Evolutionary conservation across 1,284 basidiomycete genomes (phyloP), one percentile per base, ranked within the genome.

Genomic region (Wallemia ichthyophaga): DNA sequence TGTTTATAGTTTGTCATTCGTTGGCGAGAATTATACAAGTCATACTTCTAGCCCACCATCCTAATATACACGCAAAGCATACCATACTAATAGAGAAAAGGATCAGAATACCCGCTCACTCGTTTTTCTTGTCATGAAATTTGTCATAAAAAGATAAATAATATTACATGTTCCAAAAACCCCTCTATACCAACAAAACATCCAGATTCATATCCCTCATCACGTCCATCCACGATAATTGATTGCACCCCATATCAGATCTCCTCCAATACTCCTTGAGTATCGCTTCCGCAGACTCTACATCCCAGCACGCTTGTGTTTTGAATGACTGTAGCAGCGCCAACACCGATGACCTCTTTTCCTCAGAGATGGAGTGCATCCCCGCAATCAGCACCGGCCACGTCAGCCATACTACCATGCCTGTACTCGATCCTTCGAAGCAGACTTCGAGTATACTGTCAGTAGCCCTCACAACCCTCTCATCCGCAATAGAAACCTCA

Each of bases 191-290:
- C 25, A 56, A 27, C 23, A 56, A 27, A 15, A 56, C 55, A 21
- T 56, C 55, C 25, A 56, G n/a, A 17, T 27, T 27, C 55, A 56
- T 56, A 25, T 56, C 55, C 27, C 25, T 56, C 55, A 56, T 56
- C 7, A 56, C 25, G 25, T 56, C 55, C 55, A 27, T 26, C 55
- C 55, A 56, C 5, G 55, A 25, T 7, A 56, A 15, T 24, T 25
- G 7, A 3, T 17, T 24, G 25, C 25, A 17, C 7, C 55, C 55
- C 13, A 27, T 15, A 27, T 56, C 55, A 17, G 19, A 26, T 17
- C 55, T 25, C 15, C 55, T 25, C 55, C 55, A 56, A 17, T 25
- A 56, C n/a, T 56, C 55, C 55, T 56, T 56, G 24, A 56, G 25
- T 11, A 56, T 56, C 2, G 25, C 25, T 24, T 56, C 55, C 2